phyloP scores from a whole-genome alignment of 306 rosid genomes.

The Neltuma alba region DNA sequence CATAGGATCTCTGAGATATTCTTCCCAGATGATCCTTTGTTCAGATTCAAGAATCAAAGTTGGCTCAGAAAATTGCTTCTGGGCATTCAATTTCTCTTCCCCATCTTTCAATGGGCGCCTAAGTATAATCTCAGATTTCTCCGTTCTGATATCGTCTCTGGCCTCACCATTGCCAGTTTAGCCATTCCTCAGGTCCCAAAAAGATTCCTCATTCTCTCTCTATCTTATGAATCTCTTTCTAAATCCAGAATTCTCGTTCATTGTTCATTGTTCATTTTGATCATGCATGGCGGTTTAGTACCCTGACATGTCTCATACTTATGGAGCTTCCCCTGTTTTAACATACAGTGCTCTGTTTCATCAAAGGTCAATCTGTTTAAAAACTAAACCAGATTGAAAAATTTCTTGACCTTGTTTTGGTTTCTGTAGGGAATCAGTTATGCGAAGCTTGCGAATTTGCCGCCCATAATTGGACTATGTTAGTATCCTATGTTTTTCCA shows the following conservation, averaged over 20 bases:
- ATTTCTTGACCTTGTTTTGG: background rate
- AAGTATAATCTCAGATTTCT: constrained; percentile 57
- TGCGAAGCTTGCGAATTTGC: constrained; percentile 95
- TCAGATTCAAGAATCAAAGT: constrained; percentile 71
- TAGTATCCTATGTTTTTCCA: constrained; percentile 40
- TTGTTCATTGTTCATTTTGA: background rate
- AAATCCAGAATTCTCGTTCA: background rate
- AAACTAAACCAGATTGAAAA: background rate
- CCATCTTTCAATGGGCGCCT: constrained; percentile 86
- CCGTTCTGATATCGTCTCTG: constrained; percentile 76
- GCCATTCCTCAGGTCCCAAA: constrained; percentile 88
- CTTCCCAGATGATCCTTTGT: constrained; percentile 88
- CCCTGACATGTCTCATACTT: background rate
- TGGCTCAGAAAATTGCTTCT: constrained; percentile 51
- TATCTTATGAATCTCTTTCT: background rate
- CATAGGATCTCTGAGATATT: constrained; percentile 73
- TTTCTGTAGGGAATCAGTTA: constrained; percentile 89
- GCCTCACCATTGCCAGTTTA: constrained; percentile 95
- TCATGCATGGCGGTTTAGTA: background rate
- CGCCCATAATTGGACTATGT: constrained; percentile 94
- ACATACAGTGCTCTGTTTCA: background rate
- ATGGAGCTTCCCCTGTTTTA: background rate
- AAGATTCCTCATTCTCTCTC: background rate
- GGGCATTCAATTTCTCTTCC: constrained; percentile 68
- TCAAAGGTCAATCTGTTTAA: background rate